A percentile compares a stretch with the other conserved stretches of the same genome.
phyloP scores from a whole-genome alignment of 202 grass and related monocot genomes.

The Zoysia matrella region DNA sequence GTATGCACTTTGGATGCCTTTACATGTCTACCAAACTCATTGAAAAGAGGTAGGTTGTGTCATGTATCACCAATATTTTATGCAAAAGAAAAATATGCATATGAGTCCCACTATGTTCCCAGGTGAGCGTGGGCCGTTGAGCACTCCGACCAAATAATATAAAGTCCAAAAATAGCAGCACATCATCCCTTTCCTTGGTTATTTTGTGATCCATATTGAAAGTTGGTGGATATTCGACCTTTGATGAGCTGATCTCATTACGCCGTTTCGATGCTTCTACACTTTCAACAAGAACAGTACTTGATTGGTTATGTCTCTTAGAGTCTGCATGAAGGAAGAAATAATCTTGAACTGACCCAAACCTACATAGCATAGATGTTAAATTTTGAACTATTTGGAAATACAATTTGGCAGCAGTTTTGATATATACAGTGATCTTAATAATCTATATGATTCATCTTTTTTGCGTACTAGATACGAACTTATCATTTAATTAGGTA shows the following conservation, averaged over 20 bases:
- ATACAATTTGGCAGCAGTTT: background rate
- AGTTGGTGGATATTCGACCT: constrained; percentile 48
- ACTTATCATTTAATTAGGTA: too few relatives aligned
- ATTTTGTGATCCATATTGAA: constrained; percentile 39
- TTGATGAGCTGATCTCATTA: background rate
- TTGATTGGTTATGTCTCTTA: constrained; percentile 39
- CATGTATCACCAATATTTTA: constrained; percentile 50
- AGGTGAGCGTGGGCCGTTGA: constrained; percentile 35
- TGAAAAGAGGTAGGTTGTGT: constrained; percentile 19
- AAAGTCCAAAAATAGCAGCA: constrained; percentile 33
- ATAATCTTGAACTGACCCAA: background rate
- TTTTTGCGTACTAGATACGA: too few relatives aligned
- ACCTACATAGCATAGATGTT: background rate
- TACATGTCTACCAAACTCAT: constrained; percentile 7
- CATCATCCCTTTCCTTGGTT: constrained; percentile 31
- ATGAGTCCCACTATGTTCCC: constrained; percentile 41
- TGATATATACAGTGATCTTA: background rate
- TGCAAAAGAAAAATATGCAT: constrained; percentile 31
- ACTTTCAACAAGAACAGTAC: constrained; percentile 49
- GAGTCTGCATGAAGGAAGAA: constrained; percentile 6
- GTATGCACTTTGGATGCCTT: constrained; percentile 24
- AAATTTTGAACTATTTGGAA: constrained; percentile 1
- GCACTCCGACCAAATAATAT: constrained; percentile 26
- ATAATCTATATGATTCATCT: too few relatives aligned
- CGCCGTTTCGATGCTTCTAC: constrained; percentile 50